Evolutionary conservation across 2,329 filamentous ascomycete genomes (phyloP), one percentile per base, ranked within the genome.

Genomic region (Aotearoamyces nothofagi): DNA sequence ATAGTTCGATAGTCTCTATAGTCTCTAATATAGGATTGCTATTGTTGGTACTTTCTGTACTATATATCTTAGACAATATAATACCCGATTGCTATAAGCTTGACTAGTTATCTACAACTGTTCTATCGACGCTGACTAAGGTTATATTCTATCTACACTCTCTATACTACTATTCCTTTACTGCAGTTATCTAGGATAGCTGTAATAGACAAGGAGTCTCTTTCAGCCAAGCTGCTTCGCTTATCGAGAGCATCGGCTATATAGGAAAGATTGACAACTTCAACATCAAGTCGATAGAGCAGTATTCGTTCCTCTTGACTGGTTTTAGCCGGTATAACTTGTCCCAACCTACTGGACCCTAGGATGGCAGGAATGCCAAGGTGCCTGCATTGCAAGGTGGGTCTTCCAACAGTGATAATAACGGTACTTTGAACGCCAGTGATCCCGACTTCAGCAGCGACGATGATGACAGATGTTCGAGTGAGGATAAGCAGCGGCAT

Each of bases 221-320:
- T 27, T 31, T 31, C 9, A n/a, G 8, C 24, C 24, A 27, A 12
- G 5, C 27, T 26, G 15, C 15, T 20, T 11, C 4, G 27, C 29
- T 31, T 12, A 31, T 31, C 13, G 24, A 17, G 16, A 15, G 24
- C 22, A 26, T 31, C 9, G 12, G 29, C 15, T 16, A 31, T 31
- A 7, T 15, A 3, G 24, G 29, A 12, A 35, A 35, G 32, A 35
- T 31, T 27, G 22, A 37, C 23, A 30, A 35, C 32, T 26, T 36
- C 26, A 37, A 20, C 2, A 35, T 33, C 13, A 37, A 37, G 33
- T 33, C 22, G 26, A 17, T 35, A 22, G n/a, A 35, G 27, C 17
- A 37, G 31, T 14, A 35, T 26, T 37, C 14, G 24, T 39, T 26
- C 37, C 33, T 39, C 25, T 32, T 41, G 19, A 41, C 24, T 39